Evolutionary conservation across 2,329 filamentous ascomycete genomes (phyloP).

Genomic region (Venturia oleaginea): DNA sequence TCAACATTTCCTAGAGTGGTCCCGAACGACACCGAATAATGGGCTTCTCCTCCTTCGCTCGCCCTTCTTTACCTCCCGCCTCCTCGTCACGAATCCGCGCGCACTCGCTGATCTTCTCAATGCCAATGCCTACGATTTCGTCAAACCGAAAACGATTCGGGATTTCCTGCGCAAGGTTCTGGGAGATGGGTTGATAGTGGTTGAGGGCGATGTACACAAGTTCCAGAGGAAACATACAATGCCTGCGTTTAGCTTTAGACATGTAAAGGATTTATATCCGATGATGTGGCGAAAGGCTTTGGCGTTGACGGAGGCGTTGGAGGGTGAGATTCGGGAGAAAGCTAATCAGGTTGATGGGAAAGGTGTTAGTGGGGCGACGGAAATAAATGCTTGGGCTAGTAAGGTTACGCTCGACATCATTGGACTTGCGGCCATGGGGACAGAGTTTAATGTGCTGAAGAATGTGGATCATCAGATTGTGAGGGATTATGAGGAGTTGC

Average conservation of each 20-base stretch:
- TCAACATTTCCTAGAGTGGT: constrained; percentile 24
- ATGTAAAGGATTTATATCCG: constrained; percentile 76
- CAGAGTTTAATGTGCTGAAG: constrained; percentile 33
- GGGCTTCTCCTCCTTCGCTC: constrained; percentile 32
- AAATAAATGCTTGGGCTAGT: constrained; percentile 35
- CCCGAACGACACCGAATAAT: constrained; percentile 31
- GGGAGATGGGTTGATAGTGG: constrained; percentile 42
- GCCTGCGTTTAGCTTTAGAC: constrained; percentile 74
- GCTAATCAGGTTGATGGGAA: constrained; percentile 21
- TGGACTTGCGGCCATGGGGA: constrained; percentile 35
- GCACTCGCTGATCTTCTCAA: constrained; percentile 44
- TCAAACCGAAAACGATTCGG: constrained; percentile 38
- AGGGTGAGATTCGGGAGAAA: constrained; percentile 38
- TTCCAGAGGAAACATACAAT: constrained; percentile 63
- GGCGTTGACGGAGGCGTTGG: constrained; percentile 58
- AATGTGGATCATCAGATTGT: constrained; percentile 35
- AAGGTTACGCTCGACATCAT: constrained; percentile 40
- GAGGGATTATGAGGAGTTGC: constrained; percentile 34
- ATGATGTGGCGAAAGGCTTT: constrained; percentile 72
- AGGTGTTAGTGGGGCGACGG: constrained; percentile 25
- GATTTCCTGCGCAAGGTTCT: constrained; percentile 40
- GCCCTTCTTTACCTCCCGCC: constrained; percentile 29
- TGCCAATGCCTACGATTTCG: constrained; percentile 44
- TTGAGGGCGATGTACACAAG: constrained; percentile 42
- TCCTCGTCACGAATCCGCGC: constrained; percentile 31